A percentile compares a stretch with the other conserved stretches of the same genome.
phyloP scores from a whole-genome alignment of 192 early-diverging fungal genomes.

The Backusella westeae region DNA sequence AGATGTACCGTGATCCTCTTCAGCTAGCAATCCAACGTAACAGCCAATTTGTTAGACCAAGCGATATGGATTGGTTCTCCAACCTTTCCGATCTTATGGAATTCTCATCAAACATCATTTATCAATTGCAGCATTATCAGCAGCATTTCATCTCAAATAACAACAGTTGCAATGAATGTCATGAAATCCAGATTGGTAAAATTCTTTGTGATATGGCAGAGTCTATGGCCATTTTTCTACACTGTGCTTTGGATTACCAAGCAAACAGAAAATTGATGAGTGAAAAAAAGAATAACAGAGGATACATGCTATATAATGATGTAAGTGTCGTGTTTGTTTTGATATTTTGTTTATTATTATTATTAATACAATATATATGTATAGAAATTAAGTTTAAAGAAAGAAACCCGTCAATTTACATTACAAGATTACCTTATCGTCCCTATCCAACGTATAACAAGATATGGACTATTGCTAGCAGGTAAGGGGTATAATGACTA shows the following conservation, averaged over 20 bases:
- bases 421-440: conserved; percentile 73
- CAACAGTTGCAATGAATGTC: not conserved
- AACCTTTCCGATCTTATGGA: conserved; percentile 19
- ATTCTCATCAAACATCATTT: conserved; percentile 10
- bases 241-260: conserved; percentile 23
- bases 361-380: not conserved
- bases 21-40: conserved; percentile 17
- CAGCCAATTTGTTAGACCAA: conserved; percentile 5
- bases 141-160: not conserved
- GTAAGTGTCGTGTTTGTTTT: not conserved
- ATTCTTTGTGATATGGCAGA: conserved; percentile 13
- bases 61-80: conserved; percentile 12
- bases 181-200: conserved; percentile 10
- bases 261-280: conserved; percentile 20
- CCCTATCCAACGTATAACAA: conserved; percentile 75
- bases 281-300: conserved; percentile 16
- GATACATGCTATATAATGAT: conserved; percentile 26
- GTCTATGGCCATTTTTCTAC: conserved; percentile 6
- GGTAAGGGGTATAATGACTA: conserved; percentile 11
- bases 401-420: conserved; percentile 55
- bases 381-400: conserved; percentile 33
- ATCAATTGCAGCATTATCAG: not conserved
- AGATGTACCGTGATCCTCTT: conserved; percentile 40
- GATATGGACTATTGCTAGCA: conserved; percentile 68
- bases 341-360: not conserved